Evolutionary conservation across 75 land plant genomes (phyloP).

Genomic region (Chamaecyparis obtusa): DNA sequence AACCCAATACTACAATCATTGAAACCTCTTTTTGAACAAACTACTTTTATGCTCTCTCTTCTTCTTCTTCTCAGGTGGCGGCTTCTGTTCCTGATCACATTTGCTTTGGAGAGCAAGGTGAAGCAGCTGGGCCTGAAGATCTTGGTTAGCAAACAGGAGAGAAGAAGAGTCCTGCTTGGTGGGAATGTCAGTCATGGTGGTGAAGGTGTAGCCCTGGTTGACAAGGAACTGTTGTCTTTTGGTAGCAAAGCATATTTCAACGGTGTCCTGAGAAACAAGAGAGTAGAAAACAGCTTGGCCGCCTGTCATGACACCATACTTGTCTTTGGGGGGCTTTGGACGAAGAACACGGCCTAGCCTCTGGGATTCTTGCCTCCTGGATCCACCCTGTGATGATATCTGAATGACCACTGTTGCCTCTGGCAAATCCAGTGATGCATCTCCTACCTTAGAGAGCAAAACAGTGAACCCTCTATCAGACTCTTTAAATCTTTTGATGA

Average conservation of each 20-base stretch:
- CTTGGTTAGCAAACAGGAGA: not conserved
- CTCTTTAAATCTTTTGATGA: not conserved
- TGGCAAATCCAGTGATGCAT: constrained; percentile 19
- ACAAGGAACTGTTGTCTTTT: constrained; percentile 24
- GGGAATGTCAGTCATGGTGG: not conserved
- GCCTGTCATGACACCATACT: not conserved
- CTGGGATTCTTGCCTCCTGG: constrained; percentile 23
- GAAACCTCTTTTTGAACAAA: not conserved
- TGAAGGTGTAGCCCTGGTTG: constrained; percentile 29
- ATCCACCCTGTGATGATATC: constrained; percentile 23
- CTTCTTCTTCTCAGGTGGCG: not conserved
- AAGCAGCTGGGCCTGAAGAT: not conserved
- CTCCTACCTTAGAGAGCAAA: constrained; percentile 20
- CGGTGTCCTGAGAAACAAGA: constrained; percentile 17
- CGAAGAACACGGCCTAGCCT: constrained; percentile 21
- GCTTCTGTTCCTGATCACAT: not conserved
- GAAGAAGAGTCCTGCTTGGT: not conserved
- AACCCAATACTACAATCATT: not conserved
- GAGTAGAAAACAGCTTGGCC: constrained; percentile 20
- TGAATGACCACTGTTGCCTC: constrained; percentile 24
- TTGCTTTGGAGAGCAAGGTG: not conserved
- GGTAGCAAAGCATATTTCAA: constrained; percentile 15
- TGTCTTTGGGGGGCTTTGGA: not conserved
- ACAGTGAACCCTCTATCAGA: constrained; percentile 9
- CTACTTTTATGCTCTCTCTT: not conserved